Evolutionary conservation across 2,329 filamentous ascomycete species (phyloP).

Genomic region (Ophiostoma ips): DNA sequence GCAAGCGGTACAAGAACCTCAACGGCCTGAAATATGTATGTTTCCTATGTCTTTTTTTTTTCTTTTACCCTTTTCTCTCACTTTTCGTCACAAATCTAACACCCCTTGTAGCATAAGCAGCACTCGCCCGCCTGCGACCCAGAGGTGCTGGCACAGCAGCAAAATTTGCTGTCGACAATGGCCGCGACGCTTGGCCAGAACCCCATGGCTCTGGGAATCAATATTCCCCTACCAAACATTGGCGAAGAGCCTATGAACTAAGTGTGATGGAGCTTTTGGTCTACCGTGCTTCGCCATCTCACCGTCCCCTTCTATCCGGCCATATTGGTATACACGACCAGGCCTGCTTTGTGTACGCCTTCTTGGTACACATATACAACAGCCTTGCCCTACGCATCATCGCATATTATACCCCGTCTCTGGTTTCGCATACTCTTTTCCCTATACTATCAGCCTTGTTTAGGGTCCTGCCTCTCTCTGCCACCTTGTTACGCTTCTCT

Average conservation of each 20-base stretch:
- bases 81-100: slow-evolving; percentile 20
- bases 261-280: not conserved
- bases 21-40: slow-evolving; percentile 92
- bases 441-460: not conserved
- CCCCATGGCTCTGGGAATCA: slow-evolving; percentile 20
- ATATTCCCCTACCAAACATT: slow-evolving; percentile 25
- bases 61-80: not conserved
- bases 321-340: not conserved
- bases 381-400: not conserved
- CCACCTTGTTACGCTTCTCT: not conserved
- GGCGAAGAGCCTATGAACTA: slow-evolving; percentile 28
- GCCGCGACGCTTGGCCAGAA: slow-evolving; percentile 19
- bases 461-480: not conserved
- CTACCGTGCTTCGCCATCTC: no score
- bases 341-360: not conserved
- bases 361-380: not conserved
- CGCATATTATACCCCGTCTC: slow-evolving; percentile 1
- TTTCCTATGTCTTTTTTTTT: slow-evolving; percentile 7
- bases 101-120: slow-evolving; percentile 48
- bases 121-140: slow-evolving; percentile 85
- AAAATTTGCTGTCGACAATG: slow-evolving; percentile 22
- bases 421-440: not conserved
- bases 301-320: not conserved
- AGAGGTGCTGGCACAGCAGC: slow-evolving; percentile 42
- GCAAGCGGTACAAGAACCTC: slow-evolving; percentile 97